Evolutionary conservation across 352 stramenopile species (phyloP).

Genomic region (Pelagophyceae sp.): DNA sequence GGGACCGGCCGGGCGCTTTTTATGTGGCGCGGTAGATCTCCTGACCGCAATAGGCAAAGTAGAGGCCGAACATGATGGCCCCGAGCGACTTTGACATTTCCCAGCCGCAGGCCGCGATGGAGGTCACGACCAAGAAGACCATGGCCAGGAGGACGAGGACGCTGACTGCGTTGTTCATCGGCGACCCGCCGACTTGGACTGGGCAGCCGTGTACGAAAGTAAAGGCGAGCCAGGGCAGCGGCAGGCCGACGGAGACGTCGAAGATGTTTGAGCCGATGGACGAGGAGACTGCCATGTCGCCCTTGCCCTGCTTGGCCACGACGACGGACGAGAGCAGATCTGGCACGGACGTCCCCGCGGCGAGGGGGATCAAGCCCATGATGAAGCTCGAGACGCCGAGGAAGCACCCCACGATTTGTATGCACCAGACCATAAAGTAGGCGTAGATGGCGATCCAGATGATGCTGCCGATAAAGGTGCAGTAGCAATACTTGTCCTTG

Average conservation of each 20-base stretch:
- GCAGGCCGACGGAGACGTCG: conserved; percentile 58
- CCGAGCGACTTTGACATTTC: conserved; percentile 30
- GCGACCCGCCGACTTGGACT: conserved; percentile 22
- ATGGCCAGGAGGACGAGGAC: conserved; percentile 31
- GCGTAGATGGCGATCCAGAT: conserved; percentile 35
- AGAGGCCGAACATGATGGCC: conserved; percentile 35
- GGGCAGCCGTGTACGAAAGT: conserved; percentile 20
- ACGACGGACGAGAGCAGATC: conserved; percentile 40
- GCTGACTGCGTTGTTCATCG: conserved; percentile 19
- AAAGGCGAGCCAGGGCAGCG: conserved; percentile 55
- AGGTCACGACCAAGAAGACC: conserved; percentile 36
- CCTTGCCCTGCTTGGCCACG: conserved; percentile 37
- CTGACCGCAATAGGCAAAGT: conserved; percentile 32
- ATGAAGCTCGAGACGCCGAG: conserved; percentile 39
- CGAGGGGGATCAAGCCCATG: conserved; percentile 41
- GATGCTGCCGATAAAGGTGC: conserved; percentile 35
- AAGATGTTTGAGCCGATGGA: conserved; percentile 50
- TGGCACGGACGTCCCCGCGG: conserved; percentile 37
- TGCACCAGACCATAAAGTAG: conserved; percentile 35
- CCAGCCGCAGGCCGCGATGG: conserved; percentile 30
- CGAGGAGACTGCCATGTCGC: conserved; percentile 38
- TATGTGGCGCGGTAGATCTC: conserved; percentile 10
- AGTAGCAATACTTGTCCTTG: conserved; percentile 26
- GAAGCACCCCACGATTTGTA: conserved; percentile 48
- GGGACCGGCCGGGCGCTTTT: too few relatives aligned